Evolutionary conservation across 2,329 filamentous ascomycete genomes (phyloP).

Genomic region (Dactylellina parvicollis): DNA sequence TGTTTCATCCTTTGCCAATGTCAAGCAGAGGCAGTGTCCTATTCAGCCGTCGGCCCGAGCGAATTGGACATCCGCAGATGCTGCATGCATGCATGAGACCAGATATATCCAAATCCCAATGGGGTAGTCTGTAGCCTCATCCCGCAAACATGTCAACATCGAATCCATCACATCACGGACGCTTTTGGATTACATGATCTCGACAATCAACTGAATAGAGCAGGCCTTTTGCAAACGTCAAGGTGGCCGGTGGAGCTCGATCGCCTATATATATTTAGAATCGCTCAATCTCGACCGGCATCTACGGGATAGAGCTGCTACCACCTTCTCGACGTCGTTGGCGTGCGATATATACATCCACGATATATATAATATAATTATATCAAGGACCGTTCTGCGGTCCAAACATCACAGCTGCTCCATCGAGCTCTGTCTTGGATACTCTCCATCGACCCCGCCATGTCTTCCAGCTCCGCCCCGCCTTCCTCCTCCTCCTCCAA

Average conservation of each 20-base stretch:
- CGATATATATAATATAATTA: slow-evolving; percentile 13
- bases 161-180: slow-evolving; percentile 1
- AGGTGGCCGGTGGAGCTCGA: slow-evolving; percentile 26
- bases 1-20: too few relatives aligned
- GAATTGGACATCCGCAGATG: background rate
- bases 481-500: slow-evolving; percentile 17
- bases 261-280: background rate
- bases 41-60: slow-evolving; percentile 53
- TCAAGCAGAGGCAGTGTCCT: slow-evolving; percentile 9
- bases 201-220: background rate
- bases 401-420: slow-evolving; percentile 30
- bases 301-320: background rate
- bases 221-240: slow-evolving; percentile 23
- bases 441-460: slow-evolving; percentile 6
- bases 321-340: background rate
- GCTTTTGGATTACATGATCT: background rate
- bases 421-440: slow-evolving; percentile 20
- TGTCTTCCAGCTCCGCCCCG: slow-evolving; percentile 36
- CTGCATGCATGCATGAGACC: slow-evolving; percentile 35
- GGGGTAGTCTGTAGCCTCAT: slow-evolving; percentile 38
- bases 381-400: slow-evolving; percentile 34
- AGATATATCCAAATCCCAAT: slow-evolving; percentile 44
- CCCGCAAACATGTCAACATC: slow-evolving; percentile 21
- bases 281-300: background rate
- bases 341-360: background rate